Percentiles rank a stretch among this genome's conserved stretches.
Evolutionary conservation across 2,329 filamentous ascomycete species (phyloP).

Genomic region (Cercospora zeae-maydis): DNA sequence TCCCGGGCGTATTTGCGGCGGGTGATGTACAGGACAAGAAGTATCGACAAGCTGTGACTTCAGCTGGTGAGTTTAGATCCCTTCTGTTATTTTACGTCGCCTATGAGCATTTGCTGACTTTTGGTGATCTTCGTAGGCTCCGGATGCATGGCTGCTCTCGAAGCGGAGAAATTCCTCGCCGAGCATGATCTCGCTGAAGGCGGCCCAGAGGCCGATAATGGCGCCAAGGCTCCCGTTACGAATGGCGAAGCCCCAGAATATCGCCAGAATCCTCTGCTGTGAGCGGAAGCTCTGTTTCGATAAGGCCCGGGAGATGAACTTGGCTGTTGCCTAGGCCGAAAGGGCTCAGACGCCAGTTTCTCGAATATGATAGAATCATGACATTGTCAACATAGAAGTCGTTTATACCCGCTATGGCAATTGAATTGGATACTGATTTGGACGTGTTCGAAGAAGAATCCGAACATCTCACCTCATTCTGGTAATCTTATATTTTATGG

Average conservation of each 20-base stretch:
- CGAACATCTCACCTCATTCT: background rate
- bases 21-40: constrained; percentile 98
- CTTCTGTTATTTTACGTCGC: background rate
- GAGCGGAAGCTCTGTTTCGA: constrained; percentile 21
- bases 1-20: constrained; percentile 91
- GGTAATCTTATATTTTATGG: background rate
- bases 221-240: constrained; percentile 45
- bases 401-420: constrained; percentile 2
- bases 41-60: constrained; percentile 96
- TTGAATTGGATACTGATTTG: background rate
- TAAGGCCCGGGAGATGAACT: background rate
- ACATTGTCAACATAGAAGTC: background rate
- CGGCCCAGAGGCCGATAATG: constrained; percentile 49
- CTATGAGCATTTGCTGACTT: constrained; percentile 12
- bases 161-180: constrained; percentile 88
- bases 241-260: constrained; percentile 60
- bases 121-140: constrained; percentile 58
- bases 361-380: background rate
- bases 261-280: constrained; percentile 62
- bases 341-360: background rate
- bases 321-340: background rate
- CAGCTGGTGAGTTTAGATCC: constrained; percentile 66
- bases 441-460: background rate
- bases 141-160: constrained; percentile 90
- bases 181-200: constrained; percentile 61